These are phyloP conservation scores for Sporothrix brunneoviolacea DNA, from an alignment of 2,329 filamentous ascomycete species.

Conservation along the genomic window DNA sequence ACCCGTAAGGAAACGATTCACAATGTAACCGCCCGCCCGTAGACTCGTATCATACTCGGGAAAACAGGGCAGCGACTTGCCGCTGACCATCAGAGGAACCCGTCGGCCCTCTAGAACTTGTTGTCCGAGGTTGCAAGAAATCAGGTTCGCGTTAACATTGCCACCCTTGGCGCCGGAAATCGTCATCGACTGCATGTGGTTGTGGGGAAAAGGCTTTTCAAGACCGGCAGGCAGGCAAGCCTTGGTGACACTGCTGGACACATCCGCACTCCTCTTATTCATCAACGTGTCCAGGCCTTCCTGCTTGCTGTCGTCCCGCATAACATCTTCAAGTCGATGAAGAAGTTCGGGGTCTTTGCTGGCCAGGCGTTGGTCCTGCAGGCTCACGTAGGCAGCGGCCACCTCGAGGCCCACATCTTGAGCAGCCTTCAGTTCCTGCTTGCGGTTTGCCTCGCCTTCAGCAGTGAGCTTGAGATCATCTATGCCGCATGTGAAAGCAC, in stretches of 20 bases:
- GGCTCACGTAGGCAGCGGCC: slow-evolving; percentile 80
- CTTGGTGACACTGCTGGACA: slow-evolving; percentile 73
- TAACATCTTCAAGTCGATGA: slow-evolving; percentile 75
- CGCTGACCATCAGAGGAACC: slow-evolving; percentile 96
- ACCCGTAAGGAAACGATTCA: slow-evolving; percentile 94
- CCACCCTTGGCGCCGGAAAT: slow-evolving; percentile 92
- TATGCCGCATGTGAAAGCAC: slow-evolving; percentile 94
- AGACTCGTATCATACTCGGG: slow-evolving; percentile 84
- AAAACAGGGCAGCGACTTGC: slow-evolving; percentile 92
- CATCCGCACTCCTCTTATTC: slow-evolving; percentile 59
- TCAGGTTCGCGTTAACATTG: slow-evolving; percentile 90
- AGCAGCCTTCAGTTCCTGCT: slow-evolving; percentile 61
- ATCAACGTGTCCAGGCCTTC: slow-evolving; percentile 82
- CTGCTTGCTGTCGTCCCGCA: slow-evolving; percentile 87
- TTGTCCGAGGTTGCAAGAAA: slow-evolving; percentile 95
- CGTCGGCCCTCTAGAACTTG: slow-evolving; percentile 91
- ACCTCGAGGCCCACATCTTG: slow-evolving; percentile 67
- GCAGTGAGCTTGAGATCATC: slow-evolving; percentile 85
- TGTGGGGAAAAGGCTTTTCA: slow-evolving; percentile 87
- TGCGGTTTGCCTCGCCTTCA: slow-evolving; percentile 66
- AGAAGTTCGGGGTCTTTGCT: slow-evolving; percentile 64
- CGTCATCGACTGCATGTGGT: slow-evolving; percentile 99
- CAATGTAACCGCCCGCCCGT: slow-evolving; percentile 86
- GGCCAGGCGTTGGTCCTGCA: slow-evolving; percentile 58
- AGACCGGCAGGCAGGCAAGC: slow-evolving; percentile 76